Evolutionary conservation across 306 rosid species (phyloP), one percentile per base, ranked within the genome.

Genomic region (Trifolium subterraneum): DNA sequence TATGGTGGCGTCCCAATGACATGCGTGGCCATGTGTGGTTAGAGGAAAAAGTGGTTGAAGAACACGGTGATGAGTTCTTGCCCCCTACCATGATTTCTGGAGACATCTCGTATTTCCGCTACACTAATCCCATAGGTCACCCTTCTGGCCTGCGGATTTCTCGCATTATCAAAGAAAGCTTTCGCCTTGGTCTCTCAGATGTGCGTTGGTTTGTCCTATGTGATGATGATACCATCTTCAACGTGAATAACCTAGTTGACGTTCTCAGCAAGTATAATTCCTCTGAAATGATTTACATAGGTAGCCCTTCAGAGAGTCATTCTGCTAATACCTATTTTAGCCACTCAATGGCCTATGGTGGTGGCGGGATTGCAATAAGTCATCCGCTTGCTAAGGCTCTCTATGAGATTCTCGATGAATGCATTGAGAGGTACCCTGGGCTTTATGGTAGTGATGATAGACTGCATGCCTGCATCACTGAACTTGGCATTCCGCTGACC

Each of bases 361-460:
- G 96, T 12, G 96, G 90, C 6, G 93, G 93, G 29, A 86, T 90
- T n/a, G 93, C 91, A 19, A 42, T 90, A 39, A 88, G 93, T 66
- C 54, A 78, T 45, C 88, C 90, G 6, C 86, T 88, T 68, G 93
- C 93, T 0, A 68, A 85, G 76, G 91, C 88, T 8, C 90, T 90
- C 29, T 83, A 83, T 33, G 80, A 69, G 39, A 88, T 82, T 80
- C 93, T 85, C 44, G 96, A 90, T 15, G 84, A 84, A 25, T 90
- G 93, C 78, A 86, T 90, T 19, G 91, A 88, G 50, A 85, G 96
- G 68, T 90, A 90, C 69, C 93, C 96, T 12, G 82, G 87, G 77
- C 90, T 90, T 47, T 90, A 90, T 52, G 96, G 96, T 13, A 90
- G 96, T 19, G 96, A 90, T 74, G 96, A 90, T 80, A 82, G 96